Evolutionary conservation across 805 yeast genomes (phyloP).

Genomic region (Wickerhamiella qilinensis): DNA sequence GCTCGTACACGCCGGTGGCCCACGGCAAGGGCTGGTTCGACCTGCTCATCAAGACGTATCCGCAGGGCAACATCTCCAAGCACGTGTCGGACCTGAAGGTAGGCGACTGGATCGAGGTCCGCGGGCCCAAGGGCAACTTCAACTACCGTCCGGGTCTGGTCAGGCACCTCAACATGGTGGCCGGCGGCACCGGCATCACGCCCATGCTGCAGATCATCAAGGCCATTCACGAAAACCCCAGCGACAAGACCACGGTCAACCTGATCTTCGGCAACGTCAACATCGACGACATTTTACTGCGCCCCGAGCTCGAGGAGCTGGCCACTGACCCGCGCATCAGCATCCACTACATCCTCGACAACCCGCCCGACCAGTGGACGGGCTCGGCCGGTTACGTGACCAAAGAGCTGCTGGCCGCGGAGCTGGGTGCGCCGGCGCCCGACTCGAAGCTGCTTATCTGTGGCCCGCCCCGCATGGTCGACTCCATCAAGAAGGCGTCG

Average conservation of each 20-base stretch:
- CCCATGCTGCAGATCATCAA: slow-evolving; percentile 79
- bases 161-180: slow-evolving; percentile 67
- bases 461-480: slow-evolving; percentile 90
- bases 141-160: slow-evolving; percentile 68
- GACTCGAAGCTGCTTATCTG: slow-evolving; percentile 65
- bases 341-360: slow-evolving; percentile 61
- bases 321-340: slow-evolving; percentile 30
- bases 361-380: slow-evolving; percentile 52
- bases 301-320: slow-evolving; percentile 60
- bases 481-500: slow-evolving; percentile 70
- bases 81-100: slow-evolving; percentile 52
- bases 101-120: slow-evolving; percentile 55
- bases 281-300: slow-evolving; percentile 65
- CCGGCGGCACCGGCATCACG: slow-evolving; percentile 94
- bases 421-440: slow-evolving; percentile 43
- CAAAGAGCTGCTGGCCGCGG: slow-evolving; percentile 45
- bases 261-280: slow-evolving; percentile 71
- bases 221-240: slow-evolving; percentile 60
- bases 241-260: slow-evolving; percentile 59
- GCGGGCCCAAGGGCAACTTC: slow-evolving; percentile 82
- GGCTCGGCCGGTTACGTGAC: slow-evolving; percentile 74
- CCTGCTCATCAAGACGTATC: slow-evolving; percentile 68
- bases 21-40: slow-evolving; percentile 71
- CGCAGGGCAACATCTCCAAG: slow-evolving; percentile 69
- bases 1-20: slow-evolving; percentile 73